phyloP scores from a whole-genome alignment of 192 early-diverging fungal species.

The Coemansia aciculifera region DNA sequence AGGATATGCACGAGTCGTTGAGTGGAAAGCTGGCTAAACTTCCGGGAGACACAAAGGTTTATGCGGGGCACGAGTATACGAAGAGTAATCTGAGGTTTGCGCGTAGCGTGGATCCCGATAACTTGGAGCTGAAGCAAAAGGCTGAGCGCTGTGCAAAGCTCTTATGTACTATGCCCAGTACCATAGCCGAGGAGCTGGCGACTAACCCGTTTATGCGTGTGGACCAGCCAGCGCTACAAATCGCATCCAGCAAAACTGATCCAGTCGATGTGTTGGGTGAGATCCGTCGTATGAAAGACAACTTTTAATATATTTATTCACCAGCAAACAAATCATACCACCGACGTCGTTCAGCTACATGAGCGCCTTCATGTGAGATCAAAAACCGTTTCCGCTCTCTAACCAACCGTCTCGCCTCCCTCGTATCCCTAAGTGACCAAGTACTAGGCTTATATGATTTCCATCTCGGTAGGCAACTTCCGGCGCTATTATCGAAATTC shows the following conservation, averaged over 20 bases:
- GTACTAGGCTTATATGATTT: constrained; percentile 14
- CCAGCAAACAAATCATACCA: constrained; percentile 49
- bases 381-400: not conserved
- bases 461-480: constrained; percentile 45
- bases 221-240: constrained; percentile 61
- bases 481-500: constrained; percentile 31
- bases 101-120: constrained; percentile 71
- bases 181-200: constrained; percentile 81
- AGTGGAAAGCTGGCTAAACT: constrained; percentile 65
- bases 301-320: constrained; percentile 35
- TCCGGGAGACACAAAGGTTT: constrained; percentile 81
- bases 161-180: constrained; percentile 76
- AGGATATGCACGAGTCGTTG: constrained; percentile 83
- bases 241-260: constrained; percentile 59
- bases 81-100: constrained; percentile 74
- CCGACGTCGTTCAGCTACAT: constrained; percentile 27
- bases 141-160: constrained; percentile 58
- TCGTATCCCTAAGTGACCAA: constrained; percentile 31
- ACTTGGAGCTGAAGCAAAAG: constrained; percentile 67
- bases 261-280: constrained; percentile 75
- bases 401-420: constrained; percentile 34
- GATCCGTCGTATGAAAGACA: constrained; percentile 82
- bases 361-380: constrained; percentile 15
- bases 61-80: constrained; percentile 95
- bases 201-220: constrained; percentile 93